Base-by-base conservation (phyloP, 441 rosid genomes). In the Bruguiera hainesii region DNA sequence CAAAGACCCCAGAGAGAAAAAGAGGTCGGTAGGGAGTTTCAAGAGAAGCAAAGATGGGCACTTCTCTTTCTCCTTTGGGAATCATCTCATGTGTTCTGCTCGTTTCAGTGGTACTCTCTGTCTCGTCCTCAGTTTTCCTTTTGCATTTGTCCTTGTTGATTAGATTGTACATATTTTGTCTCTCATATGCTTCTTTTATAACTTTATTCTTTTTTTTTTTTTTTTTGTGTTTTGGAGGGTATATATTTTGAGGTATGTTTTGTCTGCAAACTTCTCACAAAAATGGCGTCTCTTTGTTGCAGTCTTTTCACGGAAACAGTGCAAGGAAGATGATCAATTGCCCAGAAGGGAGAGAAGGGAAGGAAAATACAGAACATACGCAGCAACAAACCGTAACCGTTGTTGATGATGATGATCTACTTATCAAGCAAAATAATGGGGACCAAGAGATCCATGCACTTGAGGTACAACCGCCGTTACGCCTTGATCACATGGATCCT, bases 401-500 rank as follows among this genome's bases (percentile, higher is more conserved):
- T 26, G 26, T 26, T 26, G 26, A 26, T 33, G 37, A 33, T 42
- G 48, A 42, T 11, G 53, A 13, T 53, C 29, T n/a, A 20, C 7
- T n/a, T 15, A 46, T 70, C 56, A 70, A 70, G 63, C 63, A 42
- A 52, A 50, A 8, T 13, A 60, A 60, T 5, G 56, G 23, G 18
- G 60, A 42, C n/a, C 73, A 53, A 33, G 53, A 33, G 15, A 50
- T n/a, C 61, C 18, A 29, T 29, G 37, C 42, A 8, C 66, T 25
- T 63, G 37, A 16, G 28, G 16, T 53, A 28, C 73, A 62, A 13
- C 31, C n/a, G 21, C 20, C 63, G 35, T n/a, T 61, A 3, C 70
- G 56, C 28, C 49, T 48, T 49, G 63, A 64, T 57, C 76, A 71
- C 60, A 68, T 33, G 52, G 85, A 88, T 57, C 90, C 88, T 60